Percentiles rank a stretch among this genome's conserved stretches.
phyloP scores from a whole-genome alignment of 345 rosid genomes.

The Salix udensis region DNA sequence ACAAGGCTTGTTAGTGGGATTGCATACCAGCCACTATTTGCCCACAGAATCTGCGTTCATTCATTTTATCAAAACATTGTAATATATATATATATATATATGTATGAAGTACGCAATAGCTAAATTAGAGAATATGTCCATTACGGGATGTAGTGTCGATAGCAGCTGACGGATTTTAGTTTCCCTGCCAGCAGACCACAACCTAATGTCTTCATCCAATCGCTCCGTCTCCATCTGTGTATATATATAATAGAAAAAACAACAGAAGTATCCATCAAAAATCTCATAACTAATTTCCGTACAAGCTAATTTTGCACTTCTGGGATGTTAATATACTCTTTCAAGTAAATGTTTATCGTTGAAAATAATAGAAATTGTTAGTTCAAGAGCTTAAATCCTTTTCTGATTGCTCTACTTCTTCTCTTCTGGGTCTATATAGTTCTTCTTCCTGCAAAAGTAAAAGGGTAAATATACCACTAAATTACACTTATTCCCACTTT shows the following conservation, averaged over 20 bases:
- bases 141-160: constrained; percentile 72
- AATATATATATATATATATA: too few relatives aligned
- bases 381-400: constrained; percentile 29
- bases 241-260: constrained; percentile 2
- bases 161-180: constrained; percentile 67
- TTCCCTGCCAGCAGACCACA: constrained; percentile 80
- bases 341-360: background rate
- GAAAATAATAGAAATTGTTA: background rate
- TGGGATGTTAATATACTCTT: background rate
- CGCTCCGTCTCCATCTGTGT: constrained; percentile 54
- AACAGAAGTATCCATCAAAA: background rate
- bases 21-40: constrained; percentile 66
- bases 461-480: background rate
- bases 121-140: background rate
- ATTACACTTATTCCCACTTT: background rate
- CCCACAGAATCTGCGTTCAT: constrained; percentile 63
- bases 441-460: constrained; percentile 40
- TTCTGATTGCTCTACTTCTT: constrained; percentile 26
- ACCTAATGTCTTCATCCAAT: constrained; percentile 55
- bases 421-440: constrained; percentile 33
- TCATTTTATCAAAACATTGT: background rate
- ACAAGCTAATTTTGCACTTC: background rate
- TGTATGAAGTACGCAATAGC: background rate
- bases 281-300: background rate
- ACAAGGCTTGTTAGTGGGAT: constrained; percentile 50